phyloP scores from a whole-genome alignment of 2,329 filamentous ascomycete species.

The Ophiostoma angusticollis region DNA sequence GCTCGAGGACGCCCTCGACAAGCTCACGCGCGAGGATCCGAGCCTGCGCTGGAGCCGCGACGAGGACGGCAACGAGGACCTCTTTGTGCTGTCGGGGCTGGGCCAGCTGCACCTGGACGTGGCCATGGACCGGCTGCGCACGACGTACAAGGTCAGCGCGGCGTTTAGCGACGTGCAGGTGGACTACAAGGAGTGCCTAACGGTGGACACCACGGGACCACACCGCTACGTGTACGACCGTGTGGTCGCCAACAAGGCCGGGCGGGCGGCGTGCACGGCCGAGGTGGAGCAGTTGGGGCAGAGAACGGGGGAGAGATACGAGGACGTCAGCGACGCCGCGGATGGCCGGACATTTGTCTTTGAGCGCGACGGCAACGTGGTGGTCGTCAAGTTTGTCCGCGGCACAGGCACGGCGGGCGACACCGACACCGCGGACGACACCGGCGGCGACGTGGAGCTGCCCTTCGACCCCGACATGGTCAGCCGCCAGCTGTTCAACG shows the following conservation, averaged over 20 bases:
- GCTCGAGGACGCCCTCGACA: constrained; percentile 60
- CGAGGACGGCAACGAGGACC: constrained; percentile 58
- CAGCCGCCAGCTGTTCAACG: constrained; percentile 57
- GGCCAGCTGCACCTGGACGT: constrained; percentile 93
- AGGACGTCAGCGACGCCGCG: neutral
- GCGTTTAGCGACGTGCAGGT: constrained; percentile 87
- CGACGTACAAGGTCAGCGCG: constrained; percentile 78
- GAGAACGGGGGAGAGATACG: neutral
- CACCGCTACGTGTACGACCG: constrained; percentile 60
- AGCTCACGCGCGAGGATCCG: constrained; percentile 81
- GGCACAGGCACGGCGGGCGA: constrained; percentile 25
- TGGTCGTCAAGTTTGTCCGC: constrained; percentile 38
- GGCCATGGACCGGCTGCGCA: constrained; percentile 72
- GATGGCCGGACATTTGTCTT: constrained; percentile 17
- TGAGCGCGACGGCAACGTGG: constrained; percentile 55
- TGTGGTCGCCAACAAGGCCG: constrained; percentile 64
- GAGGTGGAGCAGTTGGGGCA: constrained; percentile 46
- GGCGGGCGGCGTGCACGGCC: constrained; percentile 64
- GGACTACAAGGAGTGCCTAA: constrained; percentile 78
- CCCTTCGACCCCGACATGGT: constrained; percentile 36
- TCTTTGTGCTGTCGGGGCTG: constrained; percentile 92
- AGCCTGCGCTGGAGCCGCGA: constrained; percentile 73
- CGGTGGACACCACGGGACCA: constrained; percentile 40
- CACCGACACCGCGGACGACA: neutral
- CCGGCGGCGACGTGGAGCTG: constrained; percentile 18